Evolutionary conservation across 768 basidiomycete species (phyloP).

Genomic region (Clathrus columnatus): DNA sequence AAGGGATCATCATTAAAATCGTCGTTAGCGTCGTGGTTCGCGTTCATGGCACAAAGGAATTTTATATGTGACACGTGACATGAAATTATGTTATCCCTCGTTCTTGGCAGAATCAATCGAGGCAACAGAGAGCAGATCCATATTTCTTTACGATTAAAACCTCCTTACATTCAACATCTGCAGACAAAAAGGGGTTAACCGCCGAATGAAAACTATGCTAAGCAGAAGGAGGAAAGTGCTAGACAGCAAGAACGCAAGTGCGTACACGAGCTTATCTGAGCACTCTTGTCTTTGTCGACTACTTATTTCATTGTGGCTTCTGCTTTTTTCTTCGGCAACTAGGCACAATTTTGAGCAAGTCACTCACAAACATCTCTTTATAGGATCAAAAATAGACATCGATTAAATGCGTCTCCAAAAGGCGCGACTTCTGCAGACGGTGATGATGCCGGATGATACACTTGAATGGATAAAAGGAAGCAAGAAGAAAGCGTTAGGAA

Average conservation of each 20-base stretch:
- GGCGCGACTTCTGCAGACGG: slow-evolving; percentile 87
- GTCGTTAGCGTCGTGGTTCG: not conserved
- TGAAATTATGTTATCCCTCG: too few species aligned
- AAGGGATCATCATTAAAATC: not conserved
- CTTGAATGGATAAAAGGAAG: slow-evolving; percentile 85
- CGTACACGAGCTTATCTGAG: slow-evolving; percentile 71
- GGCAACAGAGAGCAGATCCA: too few species aligned
- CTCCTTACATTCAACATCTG: slow-evolving; percentile 65
- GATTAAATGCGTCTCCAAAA: slow-evolving; percentile 85
- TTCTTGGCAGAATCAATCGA: too few species aligned
- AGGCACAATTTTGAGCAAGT: slow-evolving; percentile 12
- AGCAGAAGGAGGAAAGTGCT: slow-evolving; percentile 55
- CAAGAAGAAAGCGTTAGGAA: slow-evolving; percentile 79
- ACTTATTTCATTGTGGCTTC: slow-evolving; percentile 33
- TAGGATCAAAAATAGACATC: slow-evolving; percentile 89
- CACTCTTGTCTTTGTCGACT: slow-evolving; percentile 25
- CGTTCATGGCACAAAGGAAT: not conserved
- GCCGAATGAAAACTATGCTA: slow-evolving; percentile 85
- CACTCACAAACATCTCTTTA: slow-evolving; percentile 15
- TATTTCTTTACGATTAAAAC: slow-evolving; percentile 87
- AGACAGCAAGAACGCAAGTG: slow-evolving; percentile 76
- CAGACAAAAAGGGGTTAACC: slow-evolving; percentile 67
- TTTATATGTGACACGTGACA: not conserved
- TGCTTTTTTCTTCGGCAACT: slow-evolving; percentile 28
- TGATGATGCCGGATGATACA: slow-evolving; percentile 70